Percentiles rank a stretch among this genome's conserved stretches.
Evolutionary conservation across 805 yeast species (phyloP).

Genomic region (Metschnikowia lachancei): DNA sequence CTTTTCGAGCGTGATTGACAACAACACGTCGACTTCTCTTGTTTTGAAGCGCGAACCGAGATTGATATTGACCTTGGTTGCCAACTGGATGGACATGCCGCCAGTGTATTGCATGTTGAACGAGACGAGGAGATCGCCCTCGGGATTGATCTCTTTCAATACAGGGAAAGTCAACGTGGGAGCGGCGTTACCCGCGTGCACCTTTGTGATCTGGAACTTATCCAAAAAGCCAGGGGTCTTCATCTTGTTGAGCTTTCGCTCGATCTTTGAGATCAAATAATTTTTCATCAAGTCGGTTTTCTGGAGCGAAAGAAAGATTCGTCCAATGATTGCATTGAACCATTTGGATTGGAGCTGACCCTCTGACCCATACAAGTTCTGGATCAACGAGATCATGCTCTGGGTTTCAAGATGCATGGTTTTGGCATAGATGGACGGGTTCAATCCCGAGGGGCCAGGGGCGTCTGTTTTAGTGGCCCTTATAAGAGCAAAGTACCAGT

Average conservation of each 20-base stretch:
- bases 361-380: conserved; percentile 74
- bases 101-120: conserved; percentile 71
- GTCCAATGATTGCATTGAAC: conserved; percentile 85
- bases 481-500: conserved; percentile 86
- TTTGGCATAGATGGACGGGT: conserved; percentile 63
- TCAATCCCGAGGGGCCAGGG: conserved; percentile 16
- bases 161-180: conserved; percentile 77
- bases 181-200: conserved; percentile 75
- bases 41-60: conserved; percentile 73
- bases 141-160: conserved; percentile 68
- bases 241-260: conserved; percentile 71
- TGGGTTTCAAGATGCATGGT: conserved; percentile 69
- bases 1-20: conserved; percentile 65
- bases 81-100: conserved; percentile 66
- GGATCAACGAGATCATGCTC: conserved; percentile 72
- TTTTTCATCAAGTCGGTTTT: conserved; percentile 64
- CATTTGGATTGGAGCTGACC: conserved; percentile 82
- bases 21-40: conserved; percentile 69
- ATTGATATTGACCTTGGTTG: conserved; percentile 75
- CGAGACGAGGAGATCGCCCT: conserved; percentile 67
- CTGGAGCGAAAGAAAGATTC: conserved; percentile 75
- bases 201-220: conserved; percentile 68
- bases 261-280: conserved; percentile 55
- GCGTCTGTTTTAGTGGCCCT: conserved; percentile 59
- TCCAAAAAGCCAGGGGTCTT: conserved; percentile 87